Base-by-base conservation (phyloP, 306 rosid species). In the Medicago ruthenica region DNA sequence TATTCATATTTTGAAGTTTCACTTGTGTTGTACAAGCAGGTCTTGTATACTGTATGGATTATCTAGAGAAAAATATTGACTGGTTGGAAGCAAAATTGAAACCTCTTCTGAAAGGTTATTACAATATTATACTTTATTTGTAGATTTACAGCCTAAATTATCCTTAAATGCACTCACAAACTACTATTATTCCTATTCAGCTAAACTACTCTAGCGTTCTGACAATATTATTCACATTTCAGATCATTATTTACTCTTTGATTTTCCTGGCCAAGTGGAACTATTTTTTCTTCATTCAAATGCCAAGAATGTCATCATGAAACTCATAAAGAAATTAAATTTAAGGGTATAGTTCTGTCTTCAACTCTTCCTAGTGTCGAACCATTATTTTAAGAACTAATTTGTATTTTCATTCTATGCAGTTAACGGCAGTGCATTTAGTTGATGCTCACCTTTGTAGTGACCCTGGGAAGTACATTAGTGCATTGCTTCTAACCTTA, bases 191-290 rank as follows among this genome's bases (percentile, higher is more conserved):
- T 71, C 69, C 51, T 75, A 76, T 27, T 72, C 75, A 21, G 67
- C 67, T 48, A 51, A 67, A 17, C 55, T 40, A 18, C 42, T 79
- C 67, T 2, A 58, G 21, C 27, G n/a, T 55, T 63, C 76, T 85
- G 47, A 78, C 80, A 57, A 70, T 85, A 57, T 10, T 71, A 76
- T 70, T 68, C 50, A 74, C 45, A 75, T 76, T 86, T 87, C 92
- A 95, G 98, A 92, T 92, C 97, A 87, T 73, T 95, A 95, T 83
- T 82, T 95, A 66, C 98, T 95, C 75, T 95, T 95, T 87, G 98
- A 95, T 86, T 92, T 95, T 79, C 98, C 98, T 12, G 97, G 97
- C 48, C 98, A 95, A 87, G 98, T 92, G 65, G 97, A 95, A 81
- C 85, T 95, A 12, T 95, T 95, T 85, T 87, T 87, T 47, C 93